These are phyloP conservation scores for Dendrothele bispora DNA, from an alignment of 768 basidiomycete genomes.

Conservation along the genomic window DNA sequence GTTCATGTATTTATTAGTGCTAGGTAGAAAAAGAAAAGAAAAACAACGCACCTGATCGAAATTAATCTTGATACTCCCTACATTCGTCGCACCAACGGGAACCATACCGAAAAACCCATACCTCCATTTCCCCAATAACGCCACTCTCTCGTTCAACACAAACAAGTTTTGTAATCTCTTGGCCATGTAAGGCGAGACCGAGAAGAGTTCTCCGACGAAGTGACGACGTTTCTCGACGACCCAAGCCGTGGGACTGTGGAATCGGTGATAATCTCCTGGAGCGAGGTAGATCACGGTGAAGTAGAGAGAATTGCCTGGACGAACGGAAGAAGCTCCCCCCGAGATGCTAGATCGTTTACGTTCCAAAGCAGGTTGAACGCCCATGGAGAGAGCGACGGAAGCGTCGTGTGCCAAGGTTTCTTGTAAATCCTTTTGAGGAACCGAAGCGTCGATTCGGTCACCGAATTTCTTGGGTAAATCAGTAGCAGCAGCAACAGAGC, in stretches of 20 bases:
- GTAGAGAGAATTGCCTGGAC: conserved; percentile 81
- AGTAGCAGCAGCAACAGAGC: conserved; percentile 5
- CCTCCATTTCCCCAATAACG: conserved; percentile 91
- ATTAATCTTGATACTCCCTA: conserved; percentile 93
- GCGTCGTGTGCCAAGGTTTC: conserved; percentile 67
- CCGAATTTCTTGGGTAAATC: conserved; percentile 57
- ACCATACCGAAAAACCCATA: conserved; percentile 97
- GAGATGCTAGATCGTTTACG: conserved; percentile 36
- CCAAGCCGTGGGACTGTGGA: conserved; percentile 96
- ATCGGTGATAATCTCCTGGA: conserved; percentile 97
- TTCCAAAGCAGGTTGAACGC: conserved; percentile 43
- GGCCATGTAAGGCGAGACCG: conserved; percentile 94
- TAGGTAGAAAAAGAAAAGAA: not conserved
- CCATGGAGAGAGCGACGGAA: conserved; percentile 73
- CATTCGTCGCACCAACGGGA: conserved; percentile 97
- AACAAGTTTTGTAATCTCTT: conserved; percentile 90
- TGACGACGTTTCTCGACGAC: conserved; percentile 95
- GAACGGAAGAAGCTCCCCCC: conserved; percentile 33
- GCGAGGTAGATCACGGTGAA: conserved; percentile 97
- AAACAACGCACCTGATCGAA: conserved; percentile 72
- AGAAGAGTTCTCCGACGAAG: conserved; percentile 96
- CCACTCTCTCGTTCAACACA: conserved; percentile 97
- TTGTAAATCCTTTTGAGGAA: conserved; percentile 50
- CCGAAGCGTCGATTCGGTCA: conserved; percentile 72
- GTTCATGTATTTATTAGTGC: conserved; percentile 5